A percentile compares a stretch with the other conserved stretches of the same genome.
These are phyloP conservation scores for Ceratobasidium papillatum DNA, from an alignment of 1,284 basidiomycete genomes.

Conservation along the genomic window DNA sequence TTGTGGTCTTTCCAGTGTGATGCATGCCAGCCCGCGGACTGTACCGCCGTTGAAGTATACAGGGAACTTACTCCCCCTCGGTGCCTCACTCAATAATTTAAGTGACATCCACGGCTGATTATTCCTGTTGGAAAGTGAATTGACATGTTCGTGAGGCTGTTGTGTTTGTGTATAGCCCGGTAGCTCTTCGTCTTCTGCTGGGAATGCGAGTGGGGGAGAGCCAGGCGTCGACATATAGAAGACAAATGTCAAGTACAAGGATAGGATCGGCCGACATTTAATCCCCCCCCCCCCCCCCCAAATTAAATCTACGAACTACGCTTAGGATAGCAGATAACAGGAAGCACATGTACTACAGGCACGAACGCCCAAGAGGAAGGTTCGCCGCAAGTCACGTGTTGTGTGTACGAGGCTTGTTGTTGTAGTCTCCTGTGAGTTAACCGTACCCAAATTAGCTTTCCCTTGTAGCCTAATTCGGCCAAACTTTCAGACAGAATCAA, in stretches of 20 bases:
- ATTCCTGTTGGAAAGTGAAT: slow-evolving; percentile 11
- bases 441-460: not conserved
- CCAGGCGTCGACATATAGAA: not conserved
- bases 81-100: slow-evolving; percentile 20
- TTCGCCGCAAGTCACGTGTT: not conserved
- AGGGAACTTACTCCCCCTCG: slow-evolving; percentile 7
- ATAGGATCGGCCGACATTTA: not conserved
- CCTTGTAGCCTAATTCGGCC: slow-evolving; percentile 26
- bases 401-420: not conserved
- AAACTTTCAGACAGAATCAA: not conserved
- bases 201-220: not conserved
- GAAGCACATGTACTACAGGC: not conserved
- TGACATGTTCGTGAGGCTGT: slow-evolving; percentile 16
- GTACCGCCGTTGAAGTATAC: slow-evolving; percentile 24
- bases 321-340: not conserved
- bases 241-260: not conserved
- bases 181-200: slow-evolving; percentile 19
- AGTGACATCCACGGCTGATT: slow-evolving; percentile 20
- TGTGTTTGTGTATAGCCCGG: not conserved
- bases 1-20: not conserved
- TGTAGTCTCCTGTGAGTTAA: not conserved
- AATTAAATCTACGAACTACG: not conserved
- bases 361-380: not conserved
- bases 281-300: too few relatives aligned
- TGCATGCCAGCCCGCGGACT: slow-evolving; percentile 2